These are phyloP conservation scores for Teunomyces funiuensis DNA, from an alignment of 805 yeast genomes.

Conservation along the genomic window DNA sequence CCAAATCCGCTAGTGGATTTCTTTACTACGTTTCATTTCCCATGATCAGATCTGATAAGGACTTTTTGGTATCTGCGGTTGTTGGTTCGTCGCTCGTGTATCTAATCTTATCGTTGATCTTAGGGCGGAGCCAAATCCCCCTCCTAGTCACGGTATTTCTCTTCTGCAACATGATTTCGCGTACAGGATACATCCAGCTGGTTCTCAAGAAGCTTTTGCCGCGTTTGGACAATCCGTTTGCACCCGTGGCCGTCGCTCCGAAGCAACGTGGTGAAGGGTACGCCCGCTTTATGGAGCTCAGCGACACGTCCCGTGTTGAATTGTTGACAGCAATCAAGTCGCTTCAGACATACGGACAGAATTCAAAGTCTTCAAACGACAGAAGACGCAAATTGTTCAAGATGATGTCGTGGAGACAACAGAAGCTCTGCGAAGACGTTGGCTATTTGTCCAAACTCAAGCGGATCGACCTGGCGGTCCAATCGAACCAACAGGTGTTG, in stretches of 20 bases:
- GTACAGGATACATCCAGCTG: constrained; percentile 21
- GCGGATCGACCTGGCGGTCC: constrained; percentile 47
- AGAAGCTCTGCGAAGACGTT: constrained; percentile 48
- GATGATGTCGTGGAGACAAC: constrained; percentile 56
- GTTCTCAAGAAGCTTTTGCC: constrained; percentile 7
- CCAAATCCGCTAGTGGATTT: too few species aligned
- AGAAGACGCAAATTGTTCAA: constrained; percentile 44
- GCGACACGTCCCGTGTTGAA: constrained; percentile 26
- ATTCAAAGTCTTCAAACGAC: constrained; percentile 45
- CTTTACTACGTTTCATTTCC: too few species aligned
- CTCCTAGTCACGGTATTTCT: constrained; percentile 28
- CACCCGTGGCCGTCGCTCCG: not conserved
- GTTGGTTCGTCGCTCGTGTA: constrained; percentile 20
- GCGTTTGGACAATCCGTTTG: constrained; percentile 2
- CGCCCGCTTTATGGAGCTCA: not conserved
- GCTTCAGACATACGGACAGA: constrained; percentile 42
- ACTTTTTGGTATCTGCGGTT: constrained; percentile 17
- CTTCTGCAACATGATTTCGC: constrained; percentile 34
- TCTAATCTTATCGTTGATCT: constrained; percentile 16
- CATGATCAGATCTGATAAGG: constrained; percentile 6
- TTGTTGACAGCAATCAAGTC: constrained; percentile 46
- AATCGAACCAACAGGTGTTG: constrained; percentile 48
- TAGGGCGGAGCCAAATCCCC: constrained; percentile 26
- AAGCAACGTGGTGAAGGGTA: not conserved
- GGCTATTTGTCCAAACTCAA: constrained; percentile 57